phyloP scores from a whole-genome alignment of 108 stramenopile species.

The Seminavis robusta region DNA sequence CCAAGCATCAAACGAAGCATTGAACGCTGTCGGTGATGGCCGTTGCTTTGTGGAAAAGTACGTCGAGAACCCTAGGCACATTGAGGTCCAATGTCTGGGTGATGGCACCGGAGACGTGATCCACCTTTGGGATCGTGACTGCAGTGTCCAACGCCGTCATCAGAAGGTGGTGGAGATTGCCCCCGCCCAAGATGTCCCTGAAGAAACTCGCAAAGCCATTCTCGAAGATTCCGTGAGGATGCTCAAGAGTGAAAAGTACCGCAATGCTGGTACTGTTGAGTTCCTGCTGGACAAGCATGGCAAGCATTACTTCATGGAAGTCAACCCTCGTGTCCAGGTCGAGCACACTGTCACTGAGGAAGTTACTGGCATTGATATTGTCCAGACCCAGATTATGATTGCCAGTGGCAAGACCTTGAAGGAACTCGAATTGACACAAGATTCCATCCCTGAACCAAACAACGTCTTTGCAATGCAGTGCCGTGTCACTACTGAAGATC shows the following conservation, averaged over 20 bases:
- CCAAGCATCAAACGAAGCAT: conserved; percentile 67
- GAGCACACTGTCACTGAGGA: conserved; percentile 98
- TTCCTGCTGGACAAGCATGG: conserved; percentile 85
- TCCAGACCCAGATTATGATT: conserved; percentile 90
- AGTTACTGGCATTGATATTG: conserved; percentile 93
- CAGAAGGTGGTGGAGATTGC: conserved; percentile 98
- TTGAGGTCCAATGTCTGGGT: conserved; percentile 95
- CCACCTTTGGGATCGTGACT: conserved; percentile 93
- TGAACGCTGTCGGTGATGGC: conserved; percentile 82
- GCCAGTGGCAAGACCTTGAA: conserved; percentile 87
- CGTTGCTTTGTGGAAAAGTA: conserved; percentile 80
- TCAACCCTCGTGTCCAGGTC: conserved; percentile 96
- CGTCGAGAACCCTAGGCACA: conserved; percentile 86
- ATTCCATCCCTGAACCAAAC: conserved; percentile 36
- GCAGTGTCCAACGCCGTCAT: conserved; percentile 92
- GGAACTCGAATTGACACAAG: conserved; percentile 72
- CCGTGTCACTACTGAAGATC: conserved; percentile 92
- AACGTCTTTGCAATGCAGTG: conserved; percentile 86
- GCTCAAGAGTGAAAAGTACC: conserved; percentile 86
- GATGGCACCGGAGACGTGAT: conserved; percentile 92
- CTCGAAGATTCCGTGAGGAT: conserved; percentile 84
- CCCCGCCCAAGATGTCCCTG: conserved; percentile 83
- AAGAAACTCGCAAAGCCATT: conserved; percentile 61
- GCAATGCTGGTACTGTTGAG: conserved; percentile 98
- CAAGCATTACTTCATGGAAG: conserved; percentile 94